Percentiles rank a stretch among this genome's conserved stretches.
These are phyloP conservation scores for Lepidium didymum DNA, from an alignment of 345 rosid genomes.

Conservation along the genomic window DNA sequence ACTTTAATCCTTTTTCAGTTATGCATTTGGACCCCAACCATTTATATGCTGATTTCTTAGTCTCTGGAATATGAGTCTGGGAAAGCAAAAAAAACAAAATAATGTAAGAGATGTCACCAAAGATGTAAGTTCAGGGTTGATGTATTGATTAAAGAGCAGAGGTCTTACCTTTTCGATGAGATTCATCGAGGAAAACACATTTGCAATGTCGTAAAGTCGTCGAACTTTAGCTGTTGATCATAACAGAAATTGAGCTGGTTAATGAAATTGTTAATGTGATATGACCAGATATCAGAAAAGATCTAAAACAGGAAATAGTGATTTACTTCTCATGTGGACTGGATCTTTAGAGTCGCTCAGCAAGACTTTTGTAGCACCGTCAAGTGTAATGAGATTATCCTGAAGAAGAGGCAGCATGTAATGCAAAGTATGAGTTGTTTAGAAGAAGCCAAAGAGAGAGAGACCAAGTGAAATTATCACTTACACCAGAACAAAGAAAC, in stretches of 20 bases:
- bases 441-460: neutral
- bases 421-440: neutral
- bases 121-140: neutral
- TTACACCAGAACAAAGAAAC: constrained; percentile 71
- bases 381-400: constrained; percentile 67
- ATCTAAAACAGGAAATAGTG: neutral
- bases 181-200: constrained; percentile 68
- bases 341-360: constrained; percentile 54
- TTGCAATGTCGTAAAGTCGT: constrained; percentile 80
- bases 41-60: constrained; percentile 67
- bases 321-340: constrained; percentile 64
- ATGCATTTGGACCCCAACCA: constrained; percentile 66
- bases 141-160: neutral
- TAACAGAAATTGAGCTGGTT: constrained; percentile 6
- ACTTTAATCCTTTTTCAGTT: constrained; percentile 13
- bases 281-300: neutral
- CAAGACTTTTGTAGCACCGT: constrained; percentile 56
- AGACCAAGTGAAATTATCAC: constrained; percentile 1
- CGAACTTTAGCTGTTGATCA: constrained; percentile 70
- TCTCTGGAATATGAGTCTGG: constrained; percentile 69
- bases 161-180: constrained; percentile 61
- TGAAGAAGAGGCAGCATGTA: constrained; percentile 13
- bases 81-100: neutral
- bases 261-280: neutral
- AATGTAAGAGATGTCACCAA: neutral